A percentile compares a stretch with the other conserved stretches of the same genome.
Conservation (phyloP, 495 filamentous ascomycete species). For the Penicillium steckii region DNA sequence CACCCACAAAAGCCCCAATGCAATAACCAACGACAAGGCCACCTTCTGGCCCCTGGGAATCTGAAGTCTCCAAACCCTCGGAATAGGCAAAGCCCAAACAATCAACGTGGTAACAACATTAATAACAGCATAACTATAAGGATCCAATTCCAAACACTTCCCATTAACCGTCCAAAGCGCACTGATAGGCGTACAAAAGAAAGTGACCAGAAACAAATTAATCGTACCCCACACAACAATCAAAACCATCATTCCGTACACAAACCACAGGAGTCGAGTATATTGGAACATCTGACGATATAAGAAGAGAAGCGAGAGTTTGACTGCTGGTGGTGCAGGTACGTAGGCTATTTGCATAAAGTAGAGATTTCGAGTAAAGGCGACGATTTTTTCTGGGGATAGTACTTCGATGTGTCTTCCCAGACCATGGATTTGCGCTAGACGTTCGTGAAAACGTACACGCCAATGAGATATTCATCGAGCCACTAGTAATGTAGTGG, state of each 20-base stretch:
- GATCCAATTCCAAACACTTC: neutral
- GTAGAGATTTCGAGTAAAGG: neutral
- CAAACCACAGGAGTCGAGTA: neutral
- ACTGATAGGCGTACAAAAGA: neutral
- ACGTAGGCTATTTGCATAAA: neutral
- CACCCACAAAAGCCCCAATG: neutral
- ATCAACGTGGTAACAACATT: neutral
- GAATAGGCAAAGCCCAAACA: slow-evolving; percentile 1
- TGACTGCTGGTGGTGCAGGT: neutral
- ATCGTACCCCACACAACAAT: neutral
- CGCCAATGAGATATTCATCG: too few species aligned
- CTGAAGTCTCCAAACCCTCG: neutral
- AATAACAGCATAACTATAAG: neutral
- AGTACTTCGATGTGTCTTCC: neutral
- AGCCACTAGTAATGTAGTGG: too few species aligned
- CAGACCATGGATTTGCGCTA: neutral
- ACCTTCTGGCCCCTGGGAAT: neutral
- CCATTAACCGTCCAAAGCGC: neutral
- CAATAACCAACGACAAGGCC: neutral
- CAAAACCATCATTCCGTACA: neutral
- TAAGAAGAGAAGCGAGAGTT: neutral
- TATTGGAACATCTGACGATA: neutral
- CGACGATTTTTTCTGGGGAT: neutral
- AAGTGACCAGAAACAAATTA: neutral
- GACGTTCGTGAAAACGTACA: neutral